Evolutionary conservation across 2,329 filamentous ascomycete genomes (phyloP), one percentile per base, ranked within the genome.

Genomic region (Calonectria pseudoreteaudii): DNA sequence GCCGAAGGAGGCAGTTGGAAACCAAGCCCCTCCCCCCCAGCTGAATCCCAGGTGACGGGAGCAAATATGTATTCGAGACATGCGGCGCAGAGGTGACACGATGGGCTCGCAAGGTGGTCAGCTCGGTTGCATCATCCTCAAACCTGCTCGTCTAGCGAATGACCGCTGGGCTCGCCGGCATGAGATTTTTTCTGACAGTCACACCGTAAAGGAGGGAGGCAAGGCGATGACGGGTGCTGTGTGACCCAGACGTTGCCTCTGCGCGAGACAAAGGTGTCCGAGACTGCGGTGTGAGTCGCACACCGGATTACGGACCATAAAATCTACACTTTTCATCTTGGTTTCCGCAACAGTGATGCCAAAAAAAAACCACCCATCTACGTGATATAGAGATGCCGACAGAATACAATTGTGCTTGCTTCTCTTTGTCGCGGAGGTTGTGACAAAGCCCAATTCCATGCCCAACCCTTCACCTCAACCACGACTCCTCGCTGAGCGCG

Each of bases 151-250:
- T 65, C 60, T 70, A 75, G 60, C 31, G 47, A 65, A 73, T 53
- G 71, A 60, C 53, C 70, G 74, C 68, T 47, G 50, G 31, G 28
- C 41, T 70, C 44, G 66, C 20, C 72, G 68, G 47, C 38, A 68
- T 80, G 77, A 80, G 77, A 83, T 81, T 73, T 81, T 82, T 73
- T 79, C 74, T 80, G 66, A 82, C 82, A 81, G 84, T 85, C 68
- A 65, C 79, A 85, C 84, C 75, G 67, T 65, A 67, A 65, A 38
- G 44, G 38, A 74, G 70, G 78, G 78, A 77, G 77, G 75, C 80
- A 80, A 74, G 76, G 75, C 76, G 75, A 81, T 84, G 83, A 85
- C 81, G 84, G 84, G 79, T 83, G 82, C 75, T 79, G 86, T 86
- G 82, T 74, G 72, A 85, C 80, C 41, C 53, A 66, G 44, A 68